Percentiles rank a stretch among this genome's conserved stretches.
These are phyloP conservation scores for Brachypodium distachyon DNA, from an alignment of 202 grass and related monocot species.

Conservation along the genomic window DNA sequence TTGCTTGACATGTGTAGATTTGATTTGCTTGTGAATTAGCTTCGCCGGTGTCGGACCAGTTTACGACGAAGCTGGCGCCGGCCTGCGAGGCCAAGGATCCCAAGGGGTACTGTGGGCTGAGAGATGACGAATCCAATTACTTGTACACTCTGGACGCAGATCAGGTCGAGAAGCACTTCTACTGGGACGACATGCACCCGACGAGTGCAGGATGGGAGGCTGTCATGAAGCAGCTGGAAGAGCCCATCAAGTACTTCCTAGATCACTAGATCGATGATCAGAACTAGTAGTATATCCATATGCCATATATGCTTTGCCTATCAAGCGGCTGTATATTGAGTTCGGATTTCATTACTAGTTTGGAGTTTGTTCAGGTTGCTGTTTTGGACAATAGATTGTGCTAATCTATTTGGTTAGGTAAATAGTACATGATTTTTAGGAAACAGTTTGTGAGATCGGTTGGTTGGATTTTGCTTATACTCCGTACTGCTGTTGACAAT, in stretches of 20 bases:
- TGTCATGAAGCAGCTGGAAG: neutral
- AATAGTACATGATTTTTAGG: too few species aligned
- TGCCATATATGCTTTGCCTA: too few species aligned
- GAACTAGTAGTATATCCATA: too few species aligned
- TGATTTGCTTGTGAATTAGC: neutral
- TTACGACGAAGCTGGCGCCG: slow-evolving; percentile 16
- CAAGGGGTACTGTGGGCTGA: slow-evolving; percentile 19
- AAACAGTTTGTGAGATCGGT: too few species aligned
- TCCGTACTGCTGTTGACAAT: too few species aligned
- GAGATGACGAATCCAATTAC: rapidly evolving
- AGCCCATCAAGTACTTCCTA: slow-evolving; percentile 3
- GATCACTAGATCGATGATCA: too few species aligned
- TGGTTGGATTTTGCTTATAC: too few species aligned
- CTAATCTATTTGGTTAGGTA: too few species aligned
- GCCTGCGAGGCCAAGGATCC: slow-evolving; percentile 37
- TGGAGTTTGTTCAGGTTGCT: too few species aligned
- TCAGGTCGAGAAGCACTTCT: slow-evolving; percentile 21
- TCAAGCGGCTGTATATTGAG: too few species aligned
- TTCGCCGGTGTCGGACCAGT: neutral
- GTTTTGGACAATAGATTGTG: too few species aligned
- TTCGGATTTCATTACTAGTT: too few species aligned
- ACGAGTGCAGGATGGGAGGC: slow-evolving; percentile 60
- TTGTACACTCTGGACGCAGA: neutral
- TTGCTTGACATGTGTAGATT: neutral
- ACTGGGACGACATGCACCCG: slow-evolving; percentile 64